Evolutionary conservation across 2,329 filamentous ascomycete genomes (phyloP).

Genomic region (Penicillium sp.): DNA sequence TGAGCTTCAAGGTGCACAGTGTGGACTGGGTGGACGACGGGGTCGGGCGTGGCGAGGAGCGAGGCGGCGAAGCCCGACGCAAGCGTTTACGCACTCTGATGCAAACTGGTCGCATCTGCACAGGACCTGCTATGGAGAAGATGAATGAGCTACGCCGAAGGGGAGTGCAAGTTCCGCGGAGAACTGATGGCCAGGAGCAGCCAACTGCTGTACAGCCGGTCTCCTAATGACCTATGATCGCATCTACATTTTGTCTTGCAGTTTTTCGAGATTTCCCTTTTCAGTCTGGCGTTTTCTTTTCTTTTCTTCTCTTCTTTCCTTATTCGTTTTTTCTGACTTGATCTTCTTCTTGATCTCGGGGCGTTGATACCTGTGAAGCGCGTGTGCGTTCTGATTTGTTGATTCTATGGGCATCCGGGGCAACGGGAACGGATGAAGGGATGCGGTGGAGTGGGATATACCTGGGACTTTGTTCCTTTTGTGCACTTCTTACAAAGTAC

Average conservation of each 20-base stretch:
- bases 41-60: slow-evolving; percentile 44
- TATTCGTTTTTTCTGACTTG: background rate
- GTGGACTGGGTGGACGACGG: slow-evolving; percentile 81
- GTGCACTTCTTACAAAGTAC: background rate
- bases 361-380: slow-evolving; percentile 22
- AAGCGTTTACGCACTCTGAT: slow-evolving; percentile 46
- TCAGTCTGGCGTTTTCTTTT: background rate
- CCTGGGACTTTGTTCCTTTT: background rate
- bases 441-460: slow-evolving; percentile 1
- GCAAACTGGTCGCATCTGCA: slow-evolving; percentile 41
- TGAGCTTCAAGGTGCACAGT: slow-evolving; percentile 79
- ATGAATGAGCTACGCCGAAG: slow-evolving; percentile 32
- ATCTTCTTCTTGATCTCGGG: background rate
- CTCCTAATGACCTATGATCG: slow-evolving; percentile 19
- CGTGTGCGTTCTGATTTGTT: slow-evolving; percentile 15
- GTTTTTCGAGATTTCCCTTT: background rate
- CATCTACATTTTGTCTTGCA: background rate
- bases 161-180: slow-evolving; percentile 28
- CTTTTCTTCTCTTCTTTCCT: background rate
- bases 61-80: slow-evolving; percentile 45
- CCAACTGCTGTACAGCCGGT: slow-evolving; percentile 30
- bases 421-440: slow-evolving; percentile 23
- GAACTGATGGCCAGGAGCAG: slow-evolving; percentile 25
- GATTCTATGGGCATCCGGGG: slow-evolving; percentile 13
- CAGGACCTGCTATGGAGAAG: slow-evolving; percentile 34